phyloP scores from a whole-genome alignment of 495 filamentous ascomycete genomes.

The Bacidia gigantensis region DNA sequence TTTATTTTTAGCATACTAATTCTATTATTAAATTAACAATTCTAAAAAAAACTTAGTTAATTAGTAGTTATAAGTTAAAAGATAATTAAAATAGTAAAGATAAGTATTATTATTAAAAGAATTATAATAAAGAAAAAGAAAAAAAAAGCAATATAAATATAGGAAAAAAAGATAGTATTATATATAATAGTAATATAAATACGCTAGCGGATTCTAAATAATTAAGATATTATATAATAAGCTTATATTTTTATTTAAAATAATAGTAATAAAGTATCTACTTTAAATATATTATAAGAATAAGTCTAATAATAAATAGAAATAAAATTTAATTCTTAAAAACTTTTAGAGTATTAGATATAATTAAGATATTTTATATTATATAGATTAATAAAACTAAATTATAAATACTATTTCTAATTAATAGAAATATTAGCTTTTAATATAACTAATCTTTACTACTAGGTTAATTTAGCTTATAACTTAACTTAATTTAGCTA shows the following conservation, averaged over 20 bases:
- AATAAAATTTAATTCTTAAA: conserved; percentile 3
- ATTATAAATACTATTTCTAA: no score
- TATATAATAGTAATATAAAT: no score
- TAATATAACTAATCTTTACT: no score
- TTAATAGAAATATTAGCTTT: no score
- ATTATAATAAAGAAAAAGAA: background rate
- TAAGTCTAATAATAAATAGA: conserved; percentile 3
- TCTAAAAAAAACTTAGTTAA: background rate
- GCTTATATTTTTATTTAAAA: background rate
- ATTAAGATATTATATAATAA: no score
- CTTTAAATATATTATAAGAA: background rate
- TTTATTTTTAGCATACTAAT: background rate
- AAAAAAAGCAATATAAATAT: background rate
- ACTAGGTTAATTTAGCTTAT: no score
- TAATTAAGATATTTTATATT: background rate
- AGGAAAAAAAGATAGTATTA: no score
- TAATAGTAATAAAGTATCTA: background rate
- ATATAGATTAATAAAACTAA: no score
- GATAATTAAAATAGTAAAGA: background rate
- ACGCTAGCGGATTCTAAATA: no score
- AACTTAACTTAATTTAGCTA: no score
- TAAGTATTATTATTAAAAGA: background rate
- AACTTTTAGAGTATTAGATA: conserved; percentile 7
- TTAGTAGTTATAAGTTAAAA: background rate
- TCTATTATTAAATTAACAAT: background rate